Evolutionary conservation across 2,329 filamentous ascomycete species (phyloP).

Genomic region (Xylaria hypoxylon): DNA sequence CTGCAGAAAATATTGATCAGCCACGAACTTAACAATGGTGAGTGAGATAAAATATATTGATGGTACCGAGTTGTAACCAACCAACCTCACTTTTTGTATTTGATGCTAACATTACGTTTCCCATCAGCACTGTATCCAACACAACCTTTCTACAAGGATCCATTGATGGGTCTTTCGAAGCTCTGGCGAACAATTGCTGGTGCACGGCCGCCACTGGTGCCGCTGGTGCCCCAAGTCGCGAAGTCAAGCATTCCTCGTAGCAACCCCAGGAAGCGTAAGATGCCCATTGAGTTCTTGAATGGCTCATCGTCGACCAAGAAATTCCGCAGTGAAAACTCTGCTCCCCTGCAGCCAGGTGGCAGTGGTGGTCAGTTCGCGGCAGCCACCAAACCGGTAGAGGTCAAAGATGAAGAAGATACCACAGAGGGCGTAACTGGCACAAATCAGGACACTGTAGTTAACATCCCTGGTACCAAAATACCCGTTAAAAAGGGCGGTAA

Average conservation of each 20-base stretch:
- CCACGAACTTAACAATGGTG: conserved; percentile 45
- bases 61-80: background rate
- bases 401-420: too few relatives aligned
- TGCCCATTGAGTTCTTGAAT: conserved; percentile 46
- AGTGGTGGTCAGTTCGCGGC: conserved; percentile 39
- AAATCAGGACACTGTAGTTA: too few relatives aligned
- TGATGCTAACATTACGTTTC: conserved; percentile 33
- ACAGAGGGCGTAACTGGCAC: too few relatives aligned
- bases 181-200: conserved; percentile 28
- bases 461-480: too few relatives aligned
- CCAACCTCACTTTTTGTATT: background rate
- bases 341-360: conserved; percentile 28
- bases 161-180: conserved; percentile 24
- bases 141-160: conserved; percentile 29
- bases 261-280: conserved; percentile 48
- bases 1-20: conserved; percentile 50
- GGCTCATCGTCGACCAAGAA: conserved; percentile 24
- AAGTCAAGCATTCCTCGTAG: conserved; percentile 43
- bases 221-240: conserved; percentile 43
- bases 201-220: conserved; percentile 30
- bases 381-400: conserved; percentile 1
- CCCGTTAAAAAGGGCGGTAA: background rate
- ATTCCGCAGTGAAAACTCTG: conserved; percentile 30
- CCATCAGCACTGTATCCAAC: conserved; percentile 42
- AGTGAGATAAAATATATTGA: conserved; percentile 31